Evolutionary conservation across 2,329 filamentous ascomycete genomes (phyloP).

Genomic region (Cordyceps pruinosa): DNA sequence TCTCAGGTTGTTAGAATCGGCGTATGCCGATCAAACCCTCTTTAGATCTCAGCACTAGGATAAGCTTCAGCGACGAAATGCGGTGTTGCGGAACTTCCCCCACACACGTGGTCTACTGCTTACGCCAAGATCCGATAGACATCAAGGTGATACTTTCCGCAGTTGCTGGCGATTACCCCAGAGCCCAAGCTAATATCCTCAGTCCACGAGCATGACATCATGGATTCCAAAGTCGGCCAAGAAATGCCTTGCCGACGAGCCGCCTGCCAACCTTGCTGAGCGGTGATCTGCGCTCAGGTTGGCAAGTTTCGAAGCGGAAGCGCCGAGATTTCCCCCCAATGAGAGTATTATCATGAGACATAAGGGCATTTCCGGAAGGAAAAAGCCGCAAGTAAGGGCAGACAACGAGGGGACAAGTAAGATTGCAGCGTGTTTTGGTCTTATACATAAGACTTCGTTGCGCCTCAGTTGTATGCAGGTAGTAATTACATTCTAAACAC

Average conservation of each 20-base stretch:
- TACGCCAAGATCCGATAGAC: constrained; percentile 4
- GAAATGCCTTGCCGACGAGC: neutral
- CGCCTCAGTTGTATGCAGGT: neutral
- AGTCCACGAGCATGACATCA: neutral
- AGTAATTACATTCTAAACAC: neutral
- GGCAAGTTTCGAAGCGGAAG: neutral
- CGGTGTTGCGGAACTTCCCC: too few species aligned
- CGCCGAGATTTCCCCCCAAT: neutral
- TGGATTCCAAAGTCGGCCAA: neutral
- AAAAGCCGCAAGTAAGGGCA: neutral
- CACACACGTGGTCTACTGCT: neutral
- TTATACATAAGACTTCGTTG: neutral
- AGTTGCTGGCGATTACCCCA: neutral
- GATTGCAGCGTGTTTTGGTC: too few species aligned
- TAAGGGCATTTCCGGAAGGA: neutral
- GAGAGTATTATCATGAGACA: neutral
- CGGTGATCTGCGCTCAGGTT: neutral
- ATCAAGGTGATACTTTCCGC: neutral
- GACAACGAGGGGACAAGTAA: neutral
- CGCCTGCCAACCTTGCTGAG: neutral
- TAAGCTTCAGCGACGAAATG: too few species aligned
- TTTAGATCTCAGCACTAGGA: too few species aligned
- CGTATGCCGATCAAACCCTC: too few species aligned
- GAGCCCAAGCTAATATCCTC: neutral
- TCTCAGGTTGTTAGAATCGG: too few species aligned